Base-by-base conservation (phyloP, 2,329 filamentous ascomycete genomes). In the Cladosporium sp. region DNA sequence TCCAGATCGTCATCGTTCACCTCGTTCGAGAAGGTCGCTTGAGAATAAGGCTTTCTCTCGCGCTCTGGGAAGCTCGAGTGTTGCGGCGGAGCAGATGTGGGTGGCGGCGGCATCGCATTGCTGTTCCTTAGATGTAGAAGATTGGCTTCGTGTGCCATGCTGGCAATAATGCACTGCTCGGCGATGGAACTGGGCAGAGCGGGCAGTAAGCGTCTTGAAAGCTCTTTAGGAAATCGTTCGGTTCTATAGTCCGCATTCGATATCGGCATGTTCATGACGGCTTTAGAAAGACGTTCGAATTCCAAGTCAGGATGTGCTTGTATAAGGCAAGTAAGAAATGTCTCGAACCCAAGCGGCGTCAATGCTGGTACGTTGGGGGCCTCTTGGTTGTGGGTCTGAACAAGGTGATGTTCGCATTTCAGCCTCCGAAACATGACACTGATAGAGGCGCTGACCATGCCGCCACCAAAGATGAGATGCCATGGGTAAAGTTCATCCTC, bases 291-390 rank as follows among this genome's bases (percentile, higher is more conserved):
- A 8, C 90, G 80, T 36, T 78, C 76, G 51, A 82, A 84, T 66
- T 95, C 89, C 40, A 80, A 76, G 35, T 89, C 83, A 0, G 90
- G 90, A 56, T 89, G 83, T 1, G 88, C 86, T 55, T 82, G 79
- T 32, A 92, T 84, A 65, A 88, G 78, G 33, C 80, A 74, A 1
- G 80, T 84, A 72, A 86, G 82, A 84, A 88, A 95, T 15, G 63
- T 59, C 36, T 73, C 63, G 50, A 77, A 77, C 7, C 74, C 74
- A 16, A 63, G 51, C 7, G 74, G 72, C 3, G 74, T 77, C 32
- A 77, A 59, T 4, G 67, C 72, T 4, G 74, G 73, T 16, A 75
- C 66, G 19, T 59, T 62, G 6, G 73, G 73, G 12, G 60, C 53
- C n/a, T 72, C 70, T 15, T 72, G 67, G 16, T 60, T 57, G 42